Base-by-base conservation (phyloP, 2,329 filamentous ascomycete genomes). In the Paramyrothecium sp. region DNA sequence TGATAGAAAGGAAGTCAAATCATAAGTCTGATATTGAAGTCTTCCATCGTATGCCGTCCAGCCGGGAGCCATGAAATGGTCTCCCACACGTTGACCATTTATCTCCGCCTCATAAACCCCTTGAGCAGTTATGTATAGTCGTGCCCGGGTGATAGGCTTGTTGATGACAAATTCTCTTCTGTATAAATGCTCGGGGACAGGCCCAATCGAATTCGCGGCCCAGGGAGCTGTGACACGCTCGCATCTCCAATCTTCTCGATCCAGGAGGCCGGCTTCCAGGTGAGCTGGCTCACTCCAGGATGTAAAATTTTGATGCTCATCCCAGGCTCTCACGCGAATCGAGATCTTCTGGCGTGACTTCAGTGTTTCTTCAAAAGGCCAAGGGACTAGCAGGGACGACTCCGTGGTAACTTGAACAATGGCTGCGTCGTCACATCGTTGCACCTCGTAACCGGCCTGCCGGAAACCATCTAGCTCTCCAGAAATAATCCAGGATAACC, bases 11-110 rank as follows among this genome's bases (percentile, higher is more conserved):
- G 69, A 58, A 0, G 75, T 76, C 1, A 85, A 77, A 59, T 86
- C 81, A 59, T 79, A 81, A 0, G 77, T 80, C 57, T 85, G 76
- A 54, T 86, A 86, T 0, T 73, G 68, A 30, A 79, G 70, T 3
- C 81, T 71, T 51, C 77, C 67, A 0, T 75, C 68, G 58, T 85
- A 86, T 7, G 73, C 75, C 51, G 75, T 76, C 79, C 81, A 85
- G 0, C 82, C 81, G 0, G 81, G 82, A 21, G 81, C 77, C 38
- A 83, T 67, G 20, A 75, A 72, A 2, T 70, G 59, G 20, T 76
- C 72, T 0, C 75, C 75, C 2, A 81, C 73, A 5, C 66, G 64
- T 0, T 66, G 56, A 0, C 76, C 78, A 54, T 83, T 83, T 56
- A 84, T 75, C 30, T 73, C 73, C 0, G 75, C 76, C 33, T 77